Conservation (phyloP, 129 eudicot genomes). For the Oenanthe sinensis region DNA sequence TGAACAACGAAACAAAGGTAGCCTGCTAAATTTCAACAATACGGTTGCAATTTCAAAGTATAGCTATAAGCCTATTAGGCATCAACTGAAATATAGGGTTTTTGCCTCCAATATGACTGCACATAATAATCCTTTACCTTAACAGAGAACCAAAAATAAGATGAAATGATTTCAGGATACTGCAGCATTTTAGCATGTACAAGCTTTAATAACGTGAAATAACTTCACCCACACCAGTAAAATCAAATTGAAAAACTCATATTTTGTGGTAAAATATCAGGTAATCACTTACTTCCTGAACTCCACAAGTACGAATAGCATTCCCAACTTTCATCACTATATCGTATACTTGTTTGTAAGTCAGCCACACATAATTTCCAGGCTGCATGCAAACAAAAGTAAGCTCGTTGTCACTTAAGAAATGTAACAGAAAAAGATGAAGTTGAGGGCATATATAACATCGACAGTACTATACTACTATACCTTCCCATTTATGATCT, state of each 20-base stretch:
- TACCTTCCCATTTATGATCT: slow-evolving; percentile 51
- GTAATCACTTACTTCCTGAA: slow-evolving; percentile 49
- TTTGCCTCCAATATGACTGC: background rate
- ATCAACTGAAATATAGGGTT: background rate
- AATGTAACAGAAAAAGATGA: background rate
- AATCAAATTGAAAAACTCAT: background rate
- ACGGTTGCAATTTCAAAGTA: background rate
- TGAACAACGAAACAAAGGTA: background rate
- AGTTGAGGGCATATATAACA: background rate
- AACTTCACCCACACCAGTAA: background rate
- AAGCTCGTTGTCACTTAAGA: background rate
- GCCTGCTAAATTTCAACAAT: background rate
- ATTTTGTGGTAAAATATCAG: background rate
- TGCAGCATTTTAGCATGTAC: background rate
- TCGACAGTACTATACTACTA: background rate
- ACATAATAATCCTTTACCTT: background rate
- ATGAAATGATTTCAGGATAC: background rate
- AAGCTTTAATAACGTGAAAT: background rate
- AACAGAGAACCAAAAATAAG: background rate
- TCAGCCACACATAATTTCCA: slow-evolving; percentile 74
- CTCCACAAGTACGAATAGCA: slow-evolving; percentile 73
- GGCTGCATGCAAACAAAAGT: slow-evolving; percentile 40
- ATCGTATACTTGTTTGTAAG: slow-evolving; percentile 76
- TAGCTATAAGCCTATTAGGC: background rate
- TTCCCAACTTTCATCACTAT: slow-evolving; percentile 58